Evolutionary conservation across 345 rosid genomes (phyloP).

Genomic region (Eucalyptus cloeziana): DNA sequence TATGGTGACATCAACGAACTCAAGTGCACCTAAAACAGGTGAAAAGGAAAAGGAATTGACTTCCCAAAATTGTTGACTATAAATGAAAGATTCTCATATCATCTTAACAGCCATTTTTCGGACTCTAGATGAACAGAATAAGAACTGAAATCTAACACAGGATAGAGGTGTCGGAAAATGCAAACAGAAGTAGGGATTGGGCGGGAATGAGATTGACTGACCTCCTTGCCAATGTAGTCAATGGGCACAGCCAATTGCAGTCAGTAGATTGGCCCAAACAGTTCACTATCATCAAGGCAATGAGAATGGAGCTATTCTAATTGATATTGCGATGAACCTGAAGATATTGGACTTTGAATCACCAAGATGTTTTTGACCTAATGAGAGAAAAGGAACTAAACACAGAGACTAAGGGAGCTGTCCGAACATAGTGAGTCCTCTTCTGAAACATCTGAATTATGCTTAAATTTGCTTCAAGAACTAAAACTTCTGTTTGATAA

Average conservation of each 20-base stretch:
- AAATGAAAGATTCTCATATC: background rate
- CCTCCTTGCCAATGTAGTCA: background rate
- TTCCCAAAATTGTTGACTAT: background rate
- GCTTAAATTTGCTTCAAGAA: background rate
- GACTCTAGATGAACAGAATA: background rate
- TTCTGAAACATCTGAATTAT: background rate
- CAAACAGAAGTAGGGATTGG: background rate
- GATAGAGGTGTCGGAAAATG: background rate
- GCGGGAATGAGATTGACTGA: background rate
- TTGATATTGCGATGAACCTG: slow-evolving; percentile 1
- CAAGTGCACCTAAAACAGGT: background rate
- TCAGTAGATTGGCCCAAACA: background rate
- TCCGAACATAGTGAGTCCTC: background rate
- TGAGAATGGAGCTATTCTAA: background rate
- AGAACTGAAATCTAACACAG: background rate
- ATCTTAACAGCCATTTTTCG: background rate
- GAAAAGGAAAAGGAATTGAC: background rate
- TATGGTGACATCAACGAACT: background rate
- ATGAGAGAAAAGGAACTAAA: background rate
- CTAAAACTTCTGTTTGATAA: background rate
- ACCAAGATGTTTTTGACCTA: background rate
- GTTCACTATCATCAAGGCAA: background rate
- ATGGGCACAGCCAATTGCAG: background rate
- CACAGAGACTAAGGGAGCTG: background rate
- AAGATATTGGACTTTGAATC: background rate